Percentiles rank a stretch among this genome's conserved stretches.
These are phyloP conservation scores for Austroboletus festivus DNA, from an alignment of 768 basidiomycete species.

Conservation along the genomic window DNA sequence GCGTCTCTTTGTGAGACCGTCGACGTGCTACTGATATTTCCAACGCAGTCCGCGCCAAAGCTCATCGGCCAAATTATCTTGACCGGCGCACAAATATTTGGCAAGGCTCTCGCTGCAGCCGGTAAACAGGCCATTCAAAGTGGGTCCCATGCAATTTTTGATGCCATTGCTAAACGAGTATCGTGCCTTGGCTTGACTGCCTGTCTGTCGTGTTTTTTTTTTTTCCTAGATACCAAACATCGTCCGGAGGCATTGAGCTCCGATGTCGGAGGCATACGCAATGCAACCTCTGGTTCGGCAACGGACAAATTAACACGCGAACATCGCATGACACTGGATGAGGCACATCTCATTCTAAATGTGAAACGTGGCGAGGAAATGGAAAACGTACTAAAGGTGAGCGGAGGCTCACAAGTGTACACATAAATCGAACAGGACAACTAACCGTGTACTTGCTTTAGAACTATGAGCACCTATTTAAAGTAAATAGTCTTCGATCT, in stretches of 20 bases:
- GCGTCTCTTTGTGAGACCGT: neutral
- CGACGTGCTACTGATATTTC: neutral
- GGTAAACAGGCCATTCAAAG: constrained; percentile 92
- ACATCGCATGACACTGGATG: constrained; percentile 91
- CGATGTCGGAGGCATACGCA: constrained; percentile 70
- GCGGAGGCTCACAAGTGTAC: constrained; percentile 11
- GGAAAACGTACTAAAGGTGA: constrained; percentile 72
- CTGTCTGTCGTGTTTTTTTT: too few relatives aligned
- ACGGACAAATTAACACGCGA: constrained; percentile 82
- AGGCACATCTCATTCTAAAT: constrained; percentile 92
- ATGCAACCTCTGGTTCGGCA: constrained; percentile 68
- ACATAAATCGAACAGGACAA: neutral
- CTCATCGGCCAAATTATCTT: constrained; percentile 76
- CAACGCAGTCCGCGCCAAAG: constrained; percentile 71
- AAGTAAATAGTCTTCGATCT: constrained; percentile 76
- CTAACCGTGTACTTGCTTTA: constrained; percentile 31
- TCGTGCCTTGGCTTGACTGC: neutral
- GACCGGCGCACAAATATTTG: constrained; percentile 76
- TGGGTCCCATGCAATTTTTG: constrained; percentile 37
- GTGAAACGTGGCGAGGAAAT: constrained; percentile 68
- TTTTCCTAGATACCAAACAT: constrained; percentile 73
- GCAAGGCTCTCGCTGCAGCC: constrained; percentile 88
- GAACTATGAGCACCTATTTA: constrained; percentile 94
- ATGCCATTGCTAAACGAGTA: neutral
- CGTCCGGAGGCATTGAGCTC: constrained; percentile 67